These are phyloP conservation scores for Candida ulmi DNA, from an alignment of 805 yeast genomes.

Conservation along the genomic window DNA sequence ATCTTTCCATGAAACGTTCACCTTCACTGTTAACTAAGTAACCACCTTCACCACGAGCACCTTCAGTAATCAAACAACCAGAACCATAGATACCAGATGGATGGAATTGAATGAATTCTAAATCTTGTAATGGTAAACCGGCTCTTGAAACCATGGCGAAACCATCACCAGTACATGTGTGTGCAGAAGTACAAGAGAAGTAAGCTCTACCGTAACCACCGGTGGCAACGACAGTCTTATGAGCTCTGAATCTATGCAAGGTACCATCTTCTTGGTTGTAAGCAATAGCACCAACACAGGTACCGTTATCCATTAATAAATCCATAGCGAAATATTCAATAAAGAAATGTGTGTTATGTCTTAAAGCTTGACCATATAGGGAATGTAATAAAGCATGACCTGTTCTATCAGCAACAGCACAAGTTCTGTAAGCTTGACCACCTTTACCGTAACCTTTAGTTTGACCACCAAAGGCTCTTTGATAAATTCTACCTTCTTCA, in stretches of 20 bases:
- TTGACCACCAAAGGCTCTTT: slow-evolving; percentile 99
- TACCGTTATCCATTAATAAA: slow-evolving; percentile 89
- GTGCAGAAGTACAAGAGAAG: slow-evolving; percentile 98
- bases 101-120: slow-evolving; percentile 98
- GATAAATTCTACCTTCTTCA: slow-evolving; percentile 94
- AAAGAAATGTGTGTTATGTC: slow-evolving; percentile 96
- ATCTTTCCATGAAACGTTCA: slow-evolving; percentile 99
- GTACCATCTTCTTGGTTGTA: slow-evolving; percentile 99
- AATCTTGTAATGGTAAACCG: slow-evolving; percentile 94
- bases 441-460: slow-evolving; percentile 93
- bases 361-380: slow-evolving; percentile 90
- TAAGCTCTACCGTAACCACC: slow-evolving; percentile 99
- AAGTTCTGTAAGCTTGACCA: slow-evolving; percentile 98
- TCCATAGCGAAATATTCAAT: slow-evolving; percentile 97
- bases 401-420: slow-evolving; percentile 99
- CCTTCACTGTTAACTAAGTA: slow-evolving; percentile 94
- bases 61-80: slow-evolving; percentile 98
- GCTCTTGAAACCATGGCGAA: slow-evolving; percentile 98
- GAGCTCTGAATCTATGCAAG: slow-evolving; percentile 94
- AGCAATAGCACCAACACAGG: slow-evolving; percentile 94
- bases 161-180: slow-evolving; percentile 99
- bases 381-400: slow-evolving; percentile 97
- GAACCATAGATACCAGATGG: slow-evolving; percentile 99
- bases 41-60: slow-evolving; percentile 99
- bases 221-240: slow-evolving; percentile 93